phyloP scores from a whole-genome alignment of 2,329 filamentous ascomycete genomes.

The Fusarium longipes region DNA sequence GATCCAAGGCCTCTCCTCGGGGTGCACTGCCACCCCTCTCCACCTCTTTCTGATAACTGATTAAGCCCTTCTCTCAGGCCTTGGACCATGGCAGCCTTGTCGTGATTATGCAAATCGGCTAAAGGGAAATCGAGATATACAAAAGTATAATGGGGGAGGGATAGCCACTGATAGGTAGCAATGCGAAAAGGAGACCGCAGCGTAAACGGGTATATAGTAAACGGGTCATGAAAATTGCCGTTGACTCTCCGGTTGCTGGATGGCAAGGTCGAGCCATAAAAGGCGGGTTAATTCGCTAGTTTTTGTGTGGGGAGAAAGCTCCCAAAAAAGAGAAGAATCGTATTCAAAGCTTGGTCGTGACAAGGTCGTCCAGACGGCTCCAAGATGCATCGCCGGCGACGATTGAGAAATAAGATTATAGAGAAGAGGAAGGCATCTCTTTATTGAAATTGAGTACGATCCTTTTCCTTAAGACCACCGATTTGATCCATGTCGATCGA shows the following conservation, averaged over 20 bases:
- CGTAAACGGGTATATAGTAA: conserved; percentile 49
- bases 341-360: conserved; percentile 42
- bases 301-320: conserved; percentile 25
- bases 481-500: conserved; percentile 95
- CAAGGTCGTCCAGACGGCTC: conserved; percentile 45
- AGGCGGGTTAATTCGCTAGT: conserved; percentile 38
- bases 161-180: conserved; percentile 43
- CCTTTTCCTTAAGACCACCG: conserved; percentile 93
- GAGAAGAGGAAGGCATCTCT: conserved; percentile 29
- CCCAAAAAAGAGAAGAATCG: conserved; percentile 27
- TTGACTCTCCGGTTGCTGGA: conserved; percentile 35
- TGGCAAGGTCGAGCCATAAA: conserved; percentile 35
- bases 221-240: conserved; percentile 43
- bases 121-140: conserved; percentile 12
- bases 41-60: conserved; percentile 18
- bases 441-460: conserved; percentile 57
- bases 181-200: conserved; percentile 47
- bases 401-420: conserved; percentile 28
- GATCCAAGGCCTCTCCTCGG: conserved; percentile 41
- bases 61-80: conserved; percentile 30
- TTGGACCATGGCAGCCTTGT: conserved; percentile 39
- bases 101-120: conserved; percentile 24
- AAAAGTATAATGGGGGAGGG: conserved; percentile 33
- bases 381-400: conserved; percentile 44
- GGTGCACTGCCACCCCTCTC: conserved; percentile 31